Percentiles rank a stretch among this genome's conserved stretches.
These are phyloP conservation scores for Ziziphus jujuba DNA, from an alignment of 306 rosid species.

Conservation along the genomic window DNA sequence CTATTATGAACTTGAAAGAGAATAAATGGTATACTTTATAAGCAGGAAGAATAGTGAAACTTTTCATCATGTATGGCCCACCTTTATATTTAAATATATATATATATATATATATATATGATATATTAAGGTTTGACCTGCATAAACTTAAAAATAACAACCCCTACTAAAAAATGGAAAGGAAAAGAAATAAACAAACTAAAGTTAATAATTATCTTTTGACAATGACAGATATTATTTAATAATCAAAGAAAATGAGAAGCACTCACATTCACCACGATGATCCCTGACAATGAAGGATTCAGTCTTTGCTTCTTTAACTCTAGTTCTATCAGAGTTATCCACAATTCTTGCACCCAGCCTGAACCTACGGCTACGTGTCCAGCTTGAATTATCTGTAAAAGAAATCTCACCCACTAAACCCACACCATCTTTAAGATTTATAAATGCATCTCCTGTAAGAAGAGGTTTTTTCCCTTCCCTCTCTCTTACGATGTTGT, in stretches of 20 bases:
- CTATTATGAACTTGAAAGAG: background rate
- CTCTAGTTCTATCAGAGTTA: conserved; percentile 57
- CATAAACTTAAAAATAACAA: too few relatives aligned
- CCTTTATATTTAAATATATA: too few relatives aligned
- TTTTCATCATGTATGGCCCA: too few relatives aligned
- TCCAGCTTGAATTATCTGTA: conserved; percentile 99
- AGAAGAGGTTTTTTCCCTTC: conserved; percentile 96
- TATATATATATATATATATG: too few relatives aligned
- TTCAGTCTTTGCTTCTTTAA: conserved; percentile 86
- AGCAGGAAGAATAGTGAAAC: background rate
- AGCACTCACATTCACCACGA: conserved; percentile 93
- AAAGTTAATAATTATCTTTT: too few relatives aligned
- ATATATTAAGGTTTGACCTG: too few relatives aligned
- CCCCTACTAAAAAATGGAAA: too few relatives aligned
- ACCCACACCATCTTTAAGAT: conserved; percentile 81
- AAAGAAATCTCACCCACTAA: conserved; percentile 78
- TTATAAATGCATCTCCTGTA: conserved; percentile 74
- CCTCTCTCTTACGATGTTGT: conserved; percentile 86
- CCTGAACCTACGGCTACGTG: conserved; percentile 93
- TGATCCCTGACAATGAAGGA: conserved; percentile 95
- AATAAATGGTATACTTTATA: background rate
- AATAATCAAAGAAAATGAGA: background rate
- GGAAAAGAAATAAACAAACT: too few relatives aligned
- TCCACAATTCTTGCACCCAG: conserved; percentile 88
- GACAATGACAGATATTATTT: background rate